Conservation (phyloP, 164 flowering plant species). For the Brasenia schreberi region DNA sequence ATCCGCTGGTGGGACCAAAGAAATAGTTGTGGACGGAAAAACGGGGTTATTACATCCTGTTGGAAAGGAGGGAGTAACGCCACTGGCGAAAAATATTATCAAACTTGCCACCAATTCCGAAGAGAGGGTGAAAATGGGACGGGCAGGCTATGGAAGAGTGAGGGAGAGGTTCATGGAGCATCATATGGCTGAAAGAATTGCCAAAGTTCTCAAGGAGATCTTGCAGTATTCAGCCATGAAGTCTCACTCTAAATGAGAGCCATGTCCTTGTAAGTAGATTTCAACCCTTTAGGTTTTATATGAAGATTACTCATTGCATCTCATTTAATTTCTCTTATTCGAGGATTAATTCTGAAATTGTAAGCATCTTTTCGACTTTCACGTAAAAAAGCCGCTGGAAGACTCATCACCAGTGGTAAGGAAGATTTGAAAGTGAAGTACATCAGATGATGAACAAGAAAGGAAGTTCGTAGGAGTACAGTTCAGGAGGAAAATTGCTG, state of each 20-base stretch:
- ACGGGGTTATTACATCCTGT: conserved; percentile 80
- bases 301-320: too few relatives aligned
- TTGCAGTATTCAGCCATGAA: conserved; percentile 27
- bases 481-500: too few relatives aligned
- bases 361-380: too few relatives aligned
- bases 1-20: conserved; percentile 93
- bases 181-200: conserved; percentile 81
- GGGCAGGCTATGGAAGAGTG: conserved; percentile 73
- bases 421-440: too few relatives aligned
- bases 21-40: conserved; percentile 77
- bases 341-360: too few relatives aligned
- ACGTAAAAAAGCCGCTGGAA: too few relatives aligned
- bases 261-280: too few relatives aligned
- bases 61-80: conserved; percentile 81
- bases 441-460: too few relatives aligned
- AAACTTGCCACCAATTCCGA: conserved; percentile 70
- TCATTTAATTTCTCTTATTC: too few relatives aligned
- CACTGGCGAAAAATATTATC: conserved; percentile 73
- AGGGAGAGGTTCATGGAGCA: conserved; percentile 68
- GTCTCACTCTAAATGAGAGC: conserved; percentile 1
- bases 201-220: conserved; percentile 62
- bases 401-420: too few relatives aligned
- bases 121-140: conserved; percentile 73
- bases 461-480: too few relatives aligned
- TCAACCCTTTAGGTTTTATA: too few relatives aligned